These are phyloP conservation scores for Syncephalastrum sp. DNA, from an alignment of 371 early-diverging fungal genomes.

Conservation along the genomic window DNA sequence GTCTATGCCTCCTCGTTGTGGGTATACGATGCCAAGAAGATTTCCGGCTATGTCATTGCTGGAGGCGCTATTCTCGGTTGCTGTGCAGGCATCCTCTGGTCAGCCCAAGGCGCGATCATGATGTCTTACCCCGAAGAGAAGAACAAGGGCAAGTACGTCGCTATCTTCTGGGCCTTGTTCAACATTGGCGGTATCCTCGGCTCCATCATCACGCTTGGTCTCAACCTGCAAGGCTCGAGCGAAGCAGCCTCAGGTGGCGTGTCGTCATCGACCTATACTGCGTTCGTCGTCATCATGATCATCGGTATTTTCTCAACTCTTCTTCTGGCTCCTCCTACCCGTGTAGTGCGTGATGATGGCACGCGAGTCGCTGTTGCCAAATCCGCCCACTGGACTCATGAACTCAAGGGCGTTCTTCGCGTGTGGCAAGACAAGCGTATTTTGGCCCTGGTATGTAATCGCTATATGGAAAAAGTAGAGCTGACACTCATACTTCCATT, in stretches of 20 bases:
- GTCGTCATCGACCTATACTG: constrained; percentile 61
- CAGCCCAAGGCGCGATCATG: constrained; percentile 71
- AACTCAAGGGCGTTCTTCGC: constrained; percentile 56
- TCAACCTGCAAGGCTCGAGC: constrained; percentile 51
- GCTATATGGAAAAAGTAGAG: not conserved
- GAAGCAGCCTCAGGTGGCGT: constrained; percentile 35
- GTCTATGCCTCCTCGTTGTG: constrained; percentile 58
- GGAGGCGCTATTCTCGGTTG: constrained; percentile 69
- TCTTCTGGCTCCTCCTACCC: constrained; percentile 55
- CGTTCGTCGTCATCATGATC: constrained; percentile 65
- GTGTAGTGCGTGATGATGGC: constrained; percentile 66
- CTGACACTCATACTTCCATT: not conserved
- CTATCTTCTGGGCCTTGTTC: constrained; percentile 80
- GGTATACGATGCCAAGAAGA: constrained; percentile 46
- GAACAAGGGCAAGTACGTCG: constrained; percentile 74
- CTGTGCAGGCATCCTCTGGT: constrained; percentile 61
- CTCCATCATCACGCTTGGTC: constrained; percentile 62
- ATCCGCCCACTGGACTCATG: constrained; percentile 50
- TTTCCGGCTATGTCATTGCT: constrained; percentile 48
- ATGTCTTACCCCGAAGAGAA: constrained; percentile 68
- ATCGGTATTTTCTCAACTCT: constrained; percentile 56
- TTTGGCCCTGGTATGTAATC: constrained; percentile 35
- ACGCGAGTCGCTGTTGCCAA: constrained; percentile 50
- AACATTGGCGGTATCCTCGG: constrained; percentile 81
- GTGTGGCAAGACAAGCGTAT: constrained; percentile 67